Evolutionary conservation across 495 filamentous ascomycete species (phyloP).

Genomic region (Geopyxis carbonaria): DNA sequence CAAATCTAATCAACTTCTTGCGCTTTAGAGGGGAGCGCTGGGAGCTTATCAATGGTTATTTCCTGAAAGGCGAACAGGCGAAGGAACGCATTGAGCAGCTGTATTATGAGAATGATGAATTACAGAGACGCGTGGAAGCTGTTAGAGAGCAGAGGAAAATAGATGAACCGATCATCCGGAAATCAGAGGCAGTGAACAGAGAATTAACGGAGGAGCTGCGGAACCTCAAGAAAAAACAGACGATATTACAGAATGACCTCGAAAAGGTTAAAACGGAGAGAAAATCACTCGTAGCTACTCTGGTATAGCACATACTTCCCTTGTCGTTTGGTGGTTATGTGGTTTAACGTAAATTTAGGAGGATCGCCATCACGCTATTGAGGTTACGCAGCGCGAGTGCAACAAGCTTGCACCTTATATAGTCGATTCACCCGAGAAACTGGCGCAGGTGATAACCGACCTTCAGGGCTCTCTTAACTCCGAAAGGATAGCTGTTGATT

Average conservation of each 20-base stretch:
- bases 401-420: conserved; percentile 83
- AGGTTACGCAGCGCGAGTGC: conserved; percentile 48
- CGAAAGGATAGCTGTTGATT: conserved; percentile 71
- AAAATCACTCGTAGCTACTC: conserved; percentile 40
- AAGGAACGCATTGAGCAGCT: conserved; percentile 77
- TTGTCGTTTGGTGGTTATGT: not conserved
- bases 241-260: conserved; percentile 7
- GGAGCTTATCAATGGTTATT: conserved; percentile 70
- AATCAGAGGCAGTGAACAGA: conserved; percentile 52
- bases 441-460: conserved; percentile 68
- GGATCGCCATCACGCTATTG: conserved; percentile 15
- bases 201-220: conserved; percentile 47
- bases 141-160: conserved; percentile 59
- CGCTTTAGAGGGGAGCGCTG: conserved; percentile 87
- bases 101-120: conserved; percentile 66
- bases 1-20: conserved; percentile 95
- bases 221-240: conserved; percentile 13
- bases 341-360: conserved; percentile 14
- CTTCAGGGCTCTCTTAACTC: conserved; percentile 53
- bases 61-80: conserved; percentile 69
- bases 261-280: conserved; percentile 45
- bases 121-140: conserved; percentile 61
- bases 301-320: conserved; percentile 12
- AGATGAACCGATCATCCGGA: conserved; percentile 59
- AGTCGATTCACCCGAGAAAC: conserved; percentile 61